Conservation (phyloP, 495 filamentous ascomycete species). For the Neurospora discreta region DNA sequence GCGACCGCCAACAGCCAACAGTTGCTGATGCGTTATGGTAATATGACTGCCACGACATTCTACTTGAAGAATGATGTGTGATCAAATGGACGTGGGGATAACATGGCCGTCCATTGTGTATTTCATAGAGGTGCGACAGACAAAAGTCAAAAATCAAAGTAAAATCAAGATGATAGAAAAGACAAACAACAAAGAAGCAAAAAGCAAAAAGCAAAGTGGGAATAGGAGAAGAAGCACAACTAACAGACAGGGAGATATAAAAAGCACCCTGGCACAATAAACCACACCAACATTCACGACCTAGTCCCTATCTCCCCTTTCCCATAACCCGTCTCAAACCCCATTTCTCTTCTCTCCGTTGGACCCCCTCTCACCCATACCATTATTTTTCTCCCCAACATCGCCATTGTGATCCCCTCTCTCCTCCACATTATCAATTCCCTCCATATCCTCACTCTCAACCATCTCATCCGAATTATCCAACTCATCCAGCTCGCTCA, state of each 20-base stretch:
- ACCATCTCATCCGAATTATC: not conserved
- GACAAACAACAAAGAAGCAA: not conserved
- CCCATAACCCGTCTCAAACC: not conserved
- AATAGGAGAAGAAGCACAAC: not conserved
- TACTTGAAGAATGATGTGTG: not conserved
- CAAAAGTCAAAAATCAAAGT: no score
- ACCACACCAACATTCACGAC: not conserved
- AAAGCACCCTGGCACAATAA: not conserved
- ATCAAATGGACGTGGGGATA: not conserved
- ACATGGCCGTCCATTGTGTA: not conserved
- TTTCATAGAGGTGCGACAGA: not conserved
- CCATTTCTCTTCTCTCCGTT: not conserved
- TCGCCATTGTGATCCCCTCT: not conserved
- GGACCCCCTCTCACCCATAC: not conserved
- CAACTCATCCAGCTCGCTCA: not conserved
- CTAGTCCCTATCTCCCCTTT: not conserved
- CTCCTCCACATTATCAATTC: not conserved
- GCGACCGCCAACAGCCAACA: not conserved
- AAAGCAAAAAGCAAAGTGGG: not conserved
- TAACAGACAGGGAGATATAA: not conserved
- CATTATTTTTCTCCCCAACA: not conserved
- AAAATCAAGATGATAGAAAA: no score
- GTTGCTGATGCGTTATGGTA: not conserved
- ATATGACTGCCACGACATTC: not conserved
- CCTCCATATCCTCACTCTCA: not conserved